Conservation (phyloP, 208 protist genomes). For the Borovskyia barvae region DNA sequence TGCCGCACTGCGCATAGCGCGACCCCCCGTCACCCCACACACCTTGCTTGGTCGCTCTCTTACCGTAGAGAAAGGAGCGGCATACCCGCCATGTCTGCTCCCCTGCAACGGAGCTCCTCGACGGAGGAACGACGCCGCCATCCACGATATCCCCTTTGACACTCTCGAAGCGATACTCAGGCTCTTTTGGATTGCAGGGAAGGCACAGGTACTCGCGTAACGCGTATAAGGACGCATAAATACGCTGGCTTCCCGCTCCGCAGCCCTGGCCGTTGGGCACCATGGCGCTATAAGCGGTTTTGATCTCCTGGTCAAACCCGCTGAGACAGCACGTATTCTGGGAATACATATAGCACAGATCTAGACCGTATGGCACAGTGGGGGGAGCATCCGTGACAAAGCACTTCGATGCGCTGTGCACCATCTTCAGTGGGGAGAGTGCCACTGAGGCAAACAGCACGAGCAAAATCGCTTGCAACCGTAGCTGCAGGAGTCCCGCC, state of each 20-base stretch:
- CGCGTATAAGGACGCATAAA: slow-evolving; percentile 39
- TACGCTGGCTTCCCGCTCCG: slow-evolving; percentile 25
- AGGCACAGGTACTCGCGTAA: slow-evolving; percentile 48
- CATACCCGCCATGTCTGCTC: slow-evolving; percentile 59
- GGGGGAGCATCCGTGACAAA: slow-evolving; percentile 11
- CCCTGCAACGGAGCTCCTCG: slow-evolving; percentile 13
- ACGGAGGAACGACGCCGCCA: slow-evolving; percentile 40
- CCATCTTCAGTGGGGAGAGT: not conserved
- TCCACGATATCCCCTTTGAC: slow-evolving; percentile 36
- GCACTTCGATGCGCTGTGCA: slow-evolving; percentile 17
- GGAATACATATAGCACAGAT: slow-evolving; percentile 50
- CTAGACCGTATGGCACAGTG: slow-evolving; percentile 25
- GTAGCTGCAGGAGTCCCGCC: no score
- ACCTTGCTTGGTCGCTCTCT: slow-evolving; percentile 9
- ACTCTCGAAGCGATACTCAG: slow-evolving; percentile 45
- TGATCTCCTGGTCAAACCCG: slow-evolving; percentile 35
- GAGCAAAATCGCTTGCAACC: not conserved
- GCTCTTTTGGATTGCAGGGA: slow-evolving; percentile 43
- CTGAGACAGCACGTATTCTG: slow-evolving; percentile 39
- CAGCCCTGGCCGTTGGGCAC: slow-evolving; percentile 39
- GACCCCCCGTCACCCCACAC: slow-evolving; percentile 34
- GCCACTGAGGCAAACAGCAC: not conserved
- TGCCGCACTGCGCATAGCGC: slow-evolving; percentile 39
- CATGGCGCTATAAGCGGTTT: slow-evolving; percentile 26
- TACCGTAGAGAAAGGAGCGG: slow-evolving; percentile 50